Base-by-base conservation (phyloP, 129 eudicot genomes). In the Chrysanthemum lavandulifolium region DNA sequence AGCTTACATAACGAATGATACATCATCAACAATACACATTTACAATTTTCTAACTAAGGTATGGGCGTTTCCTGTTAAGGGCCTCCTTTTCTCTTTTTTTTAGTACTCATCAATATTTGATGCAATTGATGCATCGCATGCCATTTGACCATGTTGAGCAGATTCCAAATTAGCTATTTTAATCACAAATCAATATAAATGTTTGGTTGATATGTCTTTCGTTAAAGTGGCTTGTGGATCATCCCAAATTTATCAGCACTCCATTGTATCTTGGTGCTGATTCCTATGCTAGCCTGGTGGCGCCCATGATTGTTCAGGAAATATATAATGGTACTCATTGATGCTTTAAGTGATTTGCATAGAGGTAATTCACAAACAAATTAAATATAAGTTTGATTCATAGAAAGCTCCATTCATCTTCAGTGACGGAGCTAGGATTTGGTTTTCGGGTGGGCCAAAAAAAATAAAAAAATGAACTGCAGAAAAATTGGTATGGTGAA, bases 1-100 rank as follows among this genome's bases (percentile, higher is more conserved):
- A 55, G 13, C 69, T 55, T 75, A 58, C 54, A 55, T 10, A 25
- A 71, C 59, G 9, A 70, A 66, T 40, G 78, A 81, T 47, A 63
- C 73, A 23, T 15, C 60, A 25, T 27, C 80, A 14, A 27, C 84
- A 31, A 21, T 45, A 69, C 52, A 36, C 3, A 15, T 54, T 3
- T 81, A 76, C 71, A 59, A 59, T 6, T 81, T 81, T 65, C 70
- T 81, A 1, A 56, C n/a, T 61, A 76, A 81, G 81, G 84, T 81
- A 61, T 33, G 50, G 11, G 63, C 1, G 43, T 19, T 11, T 60
- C 13, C n/a, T 31, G 18, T 33, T 3, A 33, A 2, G 21, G 36
- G n/a, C 18, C n/a, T 7, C 68, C 14, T 27, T 25, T 25, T 11
- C 50, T 29, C 13, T 15, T 69, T 58, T 60, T 13, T 60, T 60